Percentiles rank a stretch among this genome's conserved stretches.
Evolutionary conservation across 441 rosid species (phyloP).

Genomic region (Euphorbia corollata): DNA sequence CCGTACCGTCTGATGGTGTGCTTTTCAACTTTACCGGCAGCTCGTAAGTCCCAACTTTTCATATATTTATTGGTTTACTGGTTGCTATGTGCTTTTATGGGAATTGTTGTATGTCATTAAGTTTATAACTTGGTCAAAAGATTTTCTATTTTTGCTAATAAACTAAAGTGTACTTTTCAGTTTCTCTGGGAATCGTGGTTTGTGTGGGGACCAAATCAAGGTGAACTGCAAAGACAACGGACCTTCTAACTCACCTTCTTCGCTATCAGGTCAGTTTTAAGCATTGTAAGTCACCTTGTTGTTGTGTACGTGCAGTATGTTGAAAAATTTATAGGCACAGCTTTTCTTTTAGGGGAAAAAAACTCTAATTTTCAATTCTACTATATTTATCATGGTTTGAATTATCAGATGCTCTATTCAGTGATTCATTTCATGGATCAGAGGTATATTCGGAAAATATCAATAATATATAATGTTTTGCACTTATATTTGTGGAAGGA

Average conservation of each 20-base stretch:
- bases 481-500: neutral
- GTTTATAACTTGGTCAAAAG: slow-evolving; percentile 6
- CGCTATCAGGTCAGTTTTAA: slow-evolving; percentile 40
- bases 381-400: neutral
- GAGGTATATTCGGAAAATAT: neutral
- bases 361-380: neutral
- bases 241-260: slow-evolving; percentile 35
- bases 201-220: slow-evolving; percentile 82
- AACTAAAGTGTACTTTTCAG: slow-evolving; percentile 36
- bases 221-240: slow-evolving; percentile 54
- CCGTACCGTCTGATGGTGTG: slow-evolving; percentile 75
- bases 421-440: neutral
- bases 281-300: slow-evolving; percentile 5
- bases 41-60: slow-evolving; percentile 55
- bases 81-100: neutral
- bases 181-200: slow-evolving; percentile 66
- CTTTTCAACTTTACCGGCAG: slow-evolving; percentile 47
- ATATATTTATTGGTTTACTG: slow-evolving; percentile 6
- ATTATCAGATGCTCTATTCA: neutral
- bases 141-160: slow-evolving; percentile 15
- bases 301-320: slow-evolving; percentile 12
- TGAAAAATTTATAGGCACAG: neutral
- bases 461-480: neutral
- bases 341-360: neutral
- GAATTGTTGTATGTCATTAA: neutral